Percentiles rank a stretch among this genome's conserved stretches.
Conservation (phyloP, 1,284 basidiomycete genomes). For the Hortiboletus rubellus region DNA sequence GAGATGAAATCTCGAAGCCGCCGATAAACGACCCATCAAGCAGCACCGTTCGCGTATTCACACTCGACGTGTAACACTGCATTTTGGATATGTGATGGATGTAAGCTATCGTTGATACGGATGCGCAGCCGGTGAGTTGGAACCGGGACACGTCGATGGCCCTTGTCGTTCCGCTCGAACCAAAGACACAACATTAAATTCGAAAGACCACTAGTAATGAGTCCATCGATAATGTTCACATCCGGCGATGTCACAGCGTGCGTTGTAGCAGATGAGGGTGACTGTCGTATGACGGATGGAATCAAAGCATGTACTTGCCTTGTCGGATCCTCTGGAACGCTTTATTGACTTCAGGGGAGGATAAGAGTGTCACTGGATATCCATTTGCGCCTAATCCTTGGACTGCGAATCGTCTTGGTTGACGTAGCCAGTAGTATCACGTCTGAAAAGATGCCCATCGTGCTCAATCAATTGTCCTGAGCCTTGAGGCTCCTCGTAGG, state of each 20-base stretch:
- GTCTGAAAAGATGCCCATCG: conserved; percentile 11
- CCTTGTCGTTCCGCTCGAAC: conserved; percentile 91
- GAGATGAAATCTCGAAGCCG: conserved; percentile 92
- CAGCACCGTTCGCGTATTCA: conserved; percentile 94
- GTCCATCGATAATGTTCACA: conserved; percentile 83
- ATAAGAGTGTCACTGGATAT: conserved; percentile 44
- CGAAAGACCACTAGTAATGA: conserved; percentile 80
- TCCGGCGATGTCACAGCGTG: conserved; percentile 50
- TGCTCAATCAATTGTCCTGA: conserved; percentile 10
- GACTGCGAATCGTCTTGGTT: conserved; percentile 11
- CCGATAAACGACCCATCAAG: conserved; percentile 96
- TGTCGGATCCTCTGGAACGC: conserved; percentile 39
- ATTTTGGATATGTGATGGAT: conserved; percentile 76
- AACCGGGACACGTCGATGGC: conserved; percentile 79
- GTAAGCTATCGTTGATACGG: conserved; percentile 82
- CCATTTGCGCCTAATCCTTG: conserved; percentile 12
- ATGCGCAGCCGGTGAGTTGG: conserved; percentile 87
- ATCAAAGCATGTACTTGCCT: conserved; percentile 61
- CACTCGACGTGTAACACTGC: conserved; percentile 93
- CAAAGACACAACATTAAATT: conserved; percentile 85
- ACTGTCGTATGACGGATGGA: conserved; percentile 50
- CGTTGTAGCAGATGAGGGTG: conserved; percentile 30
- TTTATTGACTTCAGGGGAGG: conserved; percentile 39
- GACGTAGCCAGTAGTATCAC: conserved; percentile 3
- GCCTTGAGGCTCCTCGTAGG: conserved; percentile 24